phyloP scores from a whole-genome alignment of 768 basidiomycete genomes.

The Wakefieldia striispora region DNA sequence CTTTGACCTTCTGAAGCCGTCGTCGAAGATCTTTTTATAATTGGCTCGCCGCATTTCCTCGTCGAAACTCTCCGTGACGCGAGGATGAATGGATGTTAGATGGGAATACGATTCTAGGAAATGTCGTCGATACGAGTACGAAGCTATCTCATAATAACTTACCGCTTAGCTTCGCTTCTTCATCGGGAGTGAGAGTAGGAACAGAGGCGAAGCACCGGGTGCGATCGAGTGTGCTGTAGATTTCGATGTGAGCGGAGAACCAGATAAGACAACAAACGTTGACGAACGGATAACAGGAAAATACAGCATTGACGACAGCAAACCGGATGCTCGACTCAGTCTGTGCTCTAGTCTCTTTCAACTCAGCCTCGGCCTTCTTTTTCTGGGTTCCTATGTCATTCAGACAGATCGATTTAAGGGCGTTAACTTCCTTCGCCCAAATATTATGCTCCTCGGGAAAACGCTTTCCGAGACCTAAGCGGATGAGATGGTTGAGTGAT shows the following conservation, averaged over 20 bases:
- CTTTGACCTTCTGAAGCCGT: slow-evolving; percentile 22
- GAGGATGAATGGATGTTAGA: slow-evolving; percentile 14
- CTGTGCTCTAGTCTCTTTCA: slow-evolving; percentile 8
- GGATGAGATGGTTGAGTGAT: slow-evolving; percentile 28
- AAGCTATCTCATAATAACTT: not conserved
- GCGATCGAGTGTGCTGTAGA: slow-evolving; percentile 18
- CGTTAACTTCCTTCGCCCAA: slow-evolving; percentile 22
- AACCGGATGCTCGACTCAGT: slow-evolving; percentile 22
- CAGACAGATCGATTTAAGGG: not conserved
- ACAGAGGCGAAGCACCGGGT: slow-evolving; percentile 13
- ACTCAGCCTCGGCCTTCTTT: slow-evolving; percentile 12
- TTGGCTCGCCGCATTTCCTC: slow-evolving; percentile 19
- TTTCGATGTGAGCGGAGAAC: not conserved
- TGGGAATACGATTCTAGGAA: slow-evolving; percentile 16
- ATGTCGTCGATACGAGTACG: not conserved
- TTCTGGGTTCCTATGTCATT: slow-evolving; percentile 4
- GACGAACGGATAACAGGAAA: slow-evolving; percentile 25
- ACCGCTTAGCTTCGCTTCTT: slow-evolving; percentile 15
- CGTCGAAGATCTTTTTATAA: slow-evolving; percentile 15
- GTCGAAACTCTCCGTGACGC: slow-evolving; percentile 15
- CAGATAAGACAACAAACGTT: not conserved
- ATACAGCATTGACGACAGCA: slow-evolving; percentile 25
- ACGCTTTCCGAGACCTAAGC: slow-evolving; percentile 31
- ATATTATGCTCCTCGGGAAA: slow-evolving; percentile 22
- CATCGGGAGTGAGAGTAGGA: slow-evolving; percentile 11